Evolutionary conservation across 73 alveolate species (phyloP).

Genomic region (Diophrys sp.): DNA sequence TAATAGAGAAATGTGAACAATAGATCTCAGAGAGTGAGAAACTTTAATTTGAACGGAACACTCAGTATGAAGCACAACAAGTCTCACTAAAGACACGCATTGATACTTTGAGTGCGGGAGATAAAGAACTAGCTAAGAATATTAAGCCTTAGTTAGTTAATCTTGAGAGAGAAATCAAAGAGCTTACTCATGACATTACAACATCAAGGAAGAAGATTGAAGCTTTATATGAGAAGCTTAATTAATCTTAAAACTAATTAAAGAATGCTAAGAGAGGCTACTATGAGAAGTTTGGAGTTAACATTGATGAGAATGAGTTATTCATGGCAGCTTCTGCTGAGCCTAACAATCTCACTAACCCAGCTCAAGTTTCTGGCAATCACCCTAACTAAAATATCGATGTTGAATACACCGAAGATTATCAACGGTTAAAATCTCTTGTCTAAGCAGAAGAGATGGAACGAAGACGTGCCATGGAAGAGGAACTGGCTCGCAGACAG

Average conservation of each 20-base stretch:
- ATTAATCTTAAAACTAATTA: neutral
- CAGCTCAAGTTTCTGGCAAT: no score
- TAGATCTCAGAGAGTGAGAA: conserved; percentile 30
- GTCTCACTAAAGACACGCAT: conserved; percentile 18
- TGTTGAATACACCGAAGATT: conserved; percentile 23
- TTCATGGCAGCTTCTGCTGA: neutral
- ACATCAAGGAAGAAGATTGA: conserved; percentile 42
- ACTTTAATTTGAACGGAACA: conserved; percentile 33
- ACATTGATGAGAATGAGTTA: conserved; percentile 6
- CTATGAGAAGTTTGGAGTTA: conserved; percentile 22
- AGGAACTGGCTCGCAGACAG: no score
- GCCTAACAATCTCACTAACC: no score
- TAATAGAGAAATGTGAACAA: conserved; percentile 21
- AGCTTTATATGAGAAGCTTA: conserved; percentile 30
- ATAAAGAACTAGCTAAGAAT: conserved; percentile 21
- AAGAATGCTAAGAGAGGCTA: conserved; percentile 29
- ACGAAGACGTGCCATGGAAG: no score
- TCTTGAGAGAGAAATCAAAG: conserved; percentile 54
- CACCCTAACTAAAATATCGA: conserved; percentile 11
- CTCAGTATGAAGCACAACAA: conserved; percentile 39
- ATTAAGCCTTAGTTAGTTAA: conserved; percentile 44
- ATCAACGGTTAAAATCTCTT: no score
- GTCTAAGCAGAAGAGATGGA: no score
- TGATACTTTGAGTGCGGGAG: conserved; percentile 30
- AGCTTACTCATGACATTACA: conserved; percentile 19